Conservation (phyloP, 192 early-diverging fungal genomes). For the Backusella luteola region DNA sequence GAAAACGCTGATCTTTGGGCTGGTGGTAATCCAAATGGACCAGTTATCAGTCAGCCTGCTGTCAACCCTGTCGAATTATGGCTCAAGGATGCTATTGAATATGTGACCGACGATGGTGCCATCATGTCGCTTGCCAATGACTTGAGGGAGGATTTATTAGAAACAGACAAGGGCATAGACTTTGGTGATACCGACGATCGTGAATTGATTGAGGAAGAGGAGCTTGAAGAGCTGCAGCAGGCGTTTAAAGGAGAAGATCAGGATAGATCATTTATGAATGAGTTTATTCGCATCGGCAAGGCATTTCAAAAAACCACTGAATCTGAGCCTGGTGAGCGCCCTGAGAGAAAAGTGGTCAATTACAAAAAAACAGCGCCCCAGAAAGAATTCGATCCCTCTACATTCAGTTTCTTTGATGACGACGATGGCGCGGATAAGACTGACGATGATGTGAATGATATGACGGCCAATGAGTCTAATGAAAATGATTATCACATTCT, state of each 20-base stretch:
- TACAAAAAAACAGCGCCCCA: conserved; percentile 15
- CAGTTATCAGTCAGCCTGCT: background rate
- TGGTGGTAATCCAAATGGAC: conserved; percentile 11
- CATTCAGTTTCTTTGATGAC: conserved; percentile 18
- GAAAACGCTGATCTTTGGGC: background rate
- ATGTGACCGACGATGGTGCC: background rate
- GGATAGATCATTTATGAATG: conserved; percentile 7
- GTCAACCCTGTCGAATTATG: conserved; percentile 32
- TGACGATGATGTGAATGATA: background rate
- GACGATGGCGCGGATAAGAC: background rate
- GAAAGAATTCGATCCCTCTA: conserved; percentile 4
- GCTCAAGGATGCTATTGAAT: conserved; percentile 33
- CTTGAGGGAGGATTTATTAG: conserved; percentile 21
- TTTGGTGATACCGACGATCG: conserved; percentile 43
- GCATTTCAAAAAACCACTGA: conserved; percentile 4
- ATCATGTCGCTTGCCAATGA: background rate
- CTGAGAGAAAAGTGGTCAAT: conserved; percentile 14
- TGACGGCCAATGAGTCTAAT: background rate
- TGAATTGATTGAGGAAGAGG: conserved; percentile 52
- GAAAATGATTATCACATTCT: conserved; percentile 4
- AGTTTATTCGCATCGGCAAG: conserved; percentile 14
- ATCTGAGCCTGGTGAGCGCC: conserved; percentile 2
- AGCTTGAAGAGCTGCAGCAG: conserved; percentile 37
- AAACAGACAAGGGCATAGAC: conserved; percentile 31
- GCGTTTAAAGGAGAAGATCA: conserved; percentile 42